Evolutionary conservation across 148 eudicot genomes (phyloP).

Genomic region (Vaccinium myrtillus): DNA sequence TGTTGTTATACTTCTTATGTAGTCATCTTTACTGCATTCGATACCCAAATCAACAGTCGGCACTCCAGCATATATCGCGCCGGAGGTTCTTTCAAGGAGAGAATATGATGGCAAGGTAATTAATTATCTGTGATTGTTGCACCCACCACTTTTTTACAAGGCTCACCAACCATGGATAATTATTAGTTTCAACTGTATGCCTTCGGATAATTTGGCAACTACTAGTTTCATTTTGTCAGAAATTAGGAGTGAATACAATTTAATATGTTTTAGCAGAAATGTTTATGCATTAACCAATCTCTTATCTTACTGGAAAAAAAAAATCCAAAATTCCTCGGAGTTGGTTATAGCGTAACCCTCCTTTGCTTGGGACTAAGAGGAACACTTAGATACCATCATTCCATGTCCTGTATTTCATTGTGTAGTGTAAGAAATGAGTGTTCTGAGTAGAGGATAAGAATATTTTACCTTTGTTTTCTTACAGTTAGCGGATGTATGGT

Average conservation of each 20-base stretch:
- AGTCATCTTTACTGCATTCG: slow-evolving; percentile 87
- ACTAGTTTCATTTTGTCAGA: neutral
- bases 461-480: slow-evolving; percentile 8
- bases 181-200: neutral
- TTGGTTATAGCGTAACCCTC: neutral
- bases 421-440: neutral
- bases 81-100: slow-evolving; percentile 77
- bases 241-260: neutral
- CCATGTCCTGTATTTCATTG: neutral
- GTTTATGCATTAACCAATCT: neutral
- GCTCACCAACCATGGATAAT: no score
- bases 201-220: neutral
- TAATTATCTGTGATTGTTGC: slow-evolving; percentile 22
- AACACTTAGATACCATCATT: neutral
- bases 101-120: slow-evolving; percentile 85
- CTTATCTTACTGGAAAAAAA: no score
- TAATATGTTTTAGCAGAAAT: neutral
- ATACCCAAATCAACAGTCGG: slow-evolving; percentile 88
- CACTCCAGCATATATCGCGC: slow-evolving; percentile 88
- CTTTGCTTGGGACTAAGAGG: slow-evolving; percentile 2
- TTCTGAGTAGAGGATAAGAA: neutral
- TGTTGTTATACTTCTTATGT: slow-evolving; percentile 7
- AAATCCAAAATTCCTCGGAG: neutral
- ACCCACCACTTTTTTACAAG: no score
- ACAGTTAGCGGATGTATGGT: slow-evolving; percentile 87